phyloP scores from a whole-genome alignment of 345 rosid genomes.

The Linum trigynum region DNA sequence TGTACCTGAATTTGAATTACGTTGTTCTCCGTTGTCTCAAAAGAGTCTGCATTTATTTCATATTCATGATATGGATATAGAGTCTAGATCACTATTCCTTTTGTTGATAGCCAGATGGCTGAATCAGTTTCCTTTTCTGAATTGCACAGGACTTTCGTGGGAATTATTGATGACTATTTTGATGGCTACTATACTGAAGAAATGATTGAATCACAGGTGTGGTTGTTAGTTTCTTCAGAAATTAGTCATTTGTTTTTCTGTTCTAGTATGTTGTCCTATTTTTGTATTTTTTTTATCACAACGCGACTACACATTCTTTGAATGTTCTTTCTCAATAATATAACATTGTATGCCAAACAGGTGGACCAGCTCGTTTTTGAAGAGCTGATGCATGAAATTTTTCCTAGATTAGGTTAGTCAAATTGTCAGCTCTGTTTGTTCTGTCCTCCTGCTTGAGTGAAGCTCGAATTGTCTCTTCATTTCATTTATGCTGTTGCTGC shows the following conservation, averaged over 20 bases:
- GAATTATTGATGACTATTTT: constrained; percentile 86
- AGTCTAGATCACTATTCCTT: background rate
- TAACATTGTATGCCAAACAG: constrained; percentile 26
- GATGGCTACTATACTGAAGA: constrained; percentile 86
- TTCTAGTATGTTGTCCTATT: constrained; percentile 12
- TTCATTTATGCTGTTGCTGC: constrained; percentile 52
- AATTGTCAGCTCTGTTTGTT: constrained; percentile 10
- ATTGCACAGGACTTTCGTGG: constrained; percentile 71
- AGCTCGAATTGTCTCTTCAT: constrained; percentile 35
- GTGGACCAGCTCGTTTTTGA: constrained; percentile 97
- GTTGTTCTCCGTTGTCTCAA: background rate
- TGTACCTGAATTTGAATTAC: background rate
- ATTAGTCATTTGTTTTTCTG: constrained; percentile 1
- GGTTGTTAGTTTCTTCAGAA: constrained; percentile 10
- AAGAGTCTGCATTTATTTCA: background rate
- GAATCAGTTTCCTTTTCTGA: constrained; percentile 16
- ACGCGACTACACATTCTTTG: constrained; percentile 3
- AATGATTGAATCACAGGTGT: constrained; percentile 94
- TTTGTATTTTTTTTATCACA: constrained; percentile 1
- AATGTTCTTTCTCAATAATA: background rate
- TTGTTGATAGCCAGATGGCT: constrained; percentile 6
- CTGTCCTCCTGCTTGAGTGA: constrained; percentile 14
- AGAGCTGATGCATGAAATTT: constrained; percentile 85
- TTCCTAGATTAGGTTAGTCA: constrained; percentile 90
- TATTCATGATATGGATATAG: background rate